A percentile compares a stretch with the other conserved stretches of the same genome.
phyloP scores from a whole-genome alignment of 2,329 filamentous ascomycete genomes.

The Corinectria fuckeliana region DNA sequence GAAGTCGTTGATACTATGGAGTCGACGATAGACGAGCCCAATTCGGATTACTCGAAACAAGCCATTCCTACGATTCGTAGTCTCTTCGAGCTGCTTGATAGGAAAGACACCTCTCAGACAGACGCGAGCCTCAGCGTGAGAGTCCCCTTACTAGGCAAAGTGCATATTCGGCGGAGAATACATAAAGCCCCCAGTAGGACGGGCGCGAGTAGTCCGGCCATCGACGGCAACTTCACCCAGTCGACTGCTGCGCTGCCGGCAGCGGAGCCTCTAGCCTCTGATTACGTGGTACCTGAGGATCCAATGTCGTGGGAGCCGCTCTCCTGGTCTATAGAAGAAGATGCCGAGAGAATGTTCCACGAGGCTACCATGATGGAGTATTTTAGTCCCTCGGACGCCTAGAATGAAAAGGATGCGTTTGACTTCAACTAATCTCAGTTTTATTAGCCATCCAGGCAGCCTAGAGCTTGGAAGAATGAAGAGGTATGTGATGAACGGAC shows the following conservation, averaged over 20 bases:
- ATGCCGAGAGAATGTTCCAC: neutral
- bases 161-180: neutral
- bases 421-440: neutral
- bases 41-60: neutral
- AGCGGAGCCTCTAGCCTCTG: neutral
- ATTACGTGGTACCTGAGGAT: neutral
- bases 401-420: neutral
- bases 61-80: neutral
- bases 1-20: neutral
- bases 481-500: too few species aligned
- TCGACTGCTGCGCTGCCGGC: neutral
- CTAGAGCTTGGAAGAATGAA: too few species aligned
- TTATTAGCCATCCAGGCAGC: too few species aligned
- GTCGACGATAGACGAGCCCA: neutral
- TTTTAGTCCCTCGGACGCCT: neutral
- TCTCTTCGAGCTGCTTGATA: neutral
- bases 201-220: neutral
- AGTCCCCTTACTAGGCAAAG: neutral
- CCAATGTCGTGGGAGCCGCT: neutral
- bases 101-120: neutral
- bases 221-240: neutral
- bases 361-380: neutral
- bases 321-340: neutral
- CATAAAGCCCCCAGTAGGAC: neutral
- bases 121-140: neutral